Conservation (phyloP, 2,329 filamentous ascomycete genomes). For the Colletotrichum musae region DNA sequence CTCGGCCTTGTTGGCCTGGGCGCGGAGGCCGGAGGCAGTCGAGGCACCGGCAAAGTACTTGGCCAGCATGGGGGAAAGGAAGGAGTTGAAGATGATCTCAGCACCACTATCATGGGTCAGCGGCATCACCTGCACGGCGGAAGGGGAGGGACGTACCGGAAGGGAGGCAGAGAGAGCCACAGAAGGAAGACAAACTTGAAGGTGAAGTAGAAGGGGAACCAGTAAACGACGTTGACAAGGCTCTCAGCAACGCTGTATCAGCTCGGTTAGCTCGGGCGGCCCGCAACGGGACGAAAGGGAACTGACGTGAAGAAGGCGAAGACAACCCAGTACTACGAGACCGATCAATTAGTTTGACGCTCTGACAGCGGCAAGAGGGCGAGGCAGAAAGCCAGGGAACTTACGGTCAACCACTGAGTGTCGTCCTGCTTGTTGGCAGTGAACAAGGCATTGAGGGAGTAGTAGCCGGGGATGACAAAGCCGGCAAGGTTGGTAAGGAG, state of each 20-base stretch:
- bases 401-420: conserved; percentile 83
- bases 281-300: conserved; percentile 25
- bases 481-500: conserved; percentile 90
- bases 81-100: conserved; percentile 96
- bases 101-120: conserved; percentile 77
- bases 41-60: conserved; percentile 86
- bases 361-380: conserved; percentile 22
- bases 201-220: conserved; percentile 99
- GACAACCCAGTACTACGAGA: conserved; percentile 84
- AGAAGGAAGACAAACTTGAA: conserved; percentile 99
- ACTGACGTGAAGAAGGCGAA: conserved; percentile 83
- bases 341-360: conserved; percentile 29
- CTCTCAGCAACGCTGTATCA: conserved; percentile 79
- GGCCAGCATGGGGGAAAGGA: conserved; percentile 91
- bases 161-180: conserved; percentile 97
- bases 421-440: conserved; percentile 80
- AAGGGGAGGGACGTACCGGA: conserved; percentile 77
- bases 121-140: conserved; percentile 13
- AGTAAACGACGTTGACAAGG: conserved; percentile 88
- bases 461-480: conserved; percentile 87
- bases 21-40: conserved; percentile 88
- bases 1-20: conserved; percentile 85
- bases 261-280: conserved; percentile 25
- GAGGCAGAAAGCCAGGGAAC: conserved; percentile 48
- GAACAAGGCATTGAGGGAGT: conserved; percentile 85